Conservation (phyloP, 2,329 filamentous ascomycete species). For the Didymella arachidicola region DNA sequence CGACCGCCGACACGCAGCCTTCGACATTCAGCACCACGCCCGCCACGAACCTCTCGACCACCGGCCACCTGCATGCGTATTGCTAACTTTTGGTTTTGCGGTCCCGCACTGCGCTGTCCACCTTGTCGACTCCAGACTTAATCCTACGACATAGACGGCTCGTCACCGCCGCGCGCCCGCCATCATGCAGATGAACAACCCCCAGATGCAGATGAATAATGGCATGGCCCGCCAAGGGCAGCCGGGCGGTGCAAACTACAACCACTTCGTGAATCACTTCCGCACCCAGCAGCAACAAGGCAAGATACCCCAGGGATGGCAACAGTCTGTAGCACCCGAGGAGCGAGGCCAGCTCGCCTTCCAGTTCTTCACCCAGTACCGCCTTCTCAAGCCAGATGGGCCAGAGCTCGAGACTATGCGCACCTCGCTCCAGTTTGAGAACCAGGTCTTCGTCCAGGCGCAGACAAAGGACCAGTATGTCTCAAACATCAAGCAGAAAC, state of each 20-base stretch:
- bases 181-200: conserved; percentile 45
- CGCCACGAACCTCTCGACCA: conserved; percentile 3
- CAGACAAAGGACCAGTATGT: conserved; percentile 45
- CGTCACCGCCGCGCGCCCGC: conserved; percentile 16
- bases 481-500: conserved; percentile 40
- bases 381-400: conserved; percentile 43
- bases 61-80: conserved; percentile 15
- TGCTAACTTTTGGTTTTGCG: conserved; percentile 3
- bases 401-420: conserved; percentile 41
- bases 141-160: conserved; percentile 22
- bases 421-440: conserved; percentile 42
- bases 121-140: not conserved
- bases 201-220: conserved; percentile 40
- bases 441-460: conserved; percentile 34
- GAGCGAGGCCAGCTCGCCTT: conserved; percentile 44
- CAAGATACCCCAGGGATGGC: conserved; percentile 45
- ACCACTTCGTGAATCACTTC: conserved; percentile 41
- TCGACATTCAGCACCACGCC: conserved; percentile 7
- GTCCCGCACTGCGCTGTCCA: conserved; percentile 9
- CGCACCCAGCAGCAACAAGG: conserved; percentile 37
- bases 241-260: conserved; percentile 29
- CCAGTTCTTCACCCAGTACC: conserved; percentile 46
- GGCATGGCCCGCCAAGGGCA: conserved; percentile 28
- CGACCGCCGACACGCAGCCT: conserved; percentile 12
- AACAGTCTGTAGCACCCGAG: conserved; percentile 41